phyloP scores from a whole-genome alignment of 1,284 basidiomycete genomes.

The Malassezia obtusa region DNA sequence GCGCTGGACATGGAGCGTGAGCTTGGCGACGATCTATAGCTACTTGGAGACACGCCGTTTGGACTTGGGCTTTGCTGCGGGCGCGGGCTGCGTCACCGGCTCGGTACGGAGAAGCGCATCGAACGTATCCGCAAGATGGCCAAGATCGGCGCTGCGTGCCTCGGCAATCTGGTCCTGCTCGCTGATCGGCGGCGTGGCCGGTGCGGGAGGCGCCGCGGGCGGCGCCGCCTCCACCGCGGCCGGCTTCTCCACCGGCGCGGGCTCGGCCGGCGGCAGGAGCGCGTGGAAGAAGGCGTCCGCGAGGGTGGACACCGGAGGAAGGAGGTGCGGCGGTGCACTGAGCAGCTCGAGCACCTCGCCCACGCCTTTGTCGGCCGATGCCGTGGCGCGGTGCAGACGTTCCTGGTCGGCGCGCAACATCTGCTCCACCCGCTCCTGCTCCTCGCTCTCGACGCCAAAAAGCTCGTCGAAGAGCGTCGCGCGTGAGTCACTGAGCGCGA shows the following conservation, averaged over 20 bases:
- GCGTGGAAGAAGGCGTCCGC: constrained; percentile 65
- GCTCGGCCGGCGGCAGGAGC: constrained; percentile 56
- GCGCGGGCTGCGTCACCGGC: background rate
- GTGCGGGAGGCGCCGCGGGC: background rate
- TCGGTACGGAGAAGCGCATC: background rate
- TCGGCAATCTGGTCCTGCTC: constrained; percentile 15
- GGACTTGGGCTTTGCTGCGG: background rate
- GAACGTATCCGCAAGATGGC: constrained; percentile 15
- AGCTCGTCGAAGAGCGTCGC: constrained; percentile 72
- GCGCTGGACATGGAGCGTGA: constrained; percentile 37
- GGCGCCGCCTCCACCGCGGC: background rate
- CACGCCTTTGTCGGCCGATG: constrained; percentile 3
- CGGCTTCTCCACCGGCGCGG: background rate
- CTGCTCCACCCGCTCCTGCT: constrained; percentile 11
- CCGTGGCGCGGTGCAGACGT: background rate
- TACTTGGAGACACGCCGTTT: constrained; percentile 7
- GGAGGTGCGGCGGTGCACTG: constrained; percentile 65
- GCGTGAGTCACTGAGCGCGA: constrained; percentile 50
- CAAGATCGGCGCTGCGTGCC: constrained; percentile 49
- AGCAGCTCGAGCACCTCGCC: constrained; percentile 54
- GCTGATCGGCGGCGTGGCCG: constrained; percentile 6
- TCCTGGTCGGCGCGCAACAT: constrained; percentile 9
- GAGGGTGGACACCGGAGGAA: constrained; percentile 65
- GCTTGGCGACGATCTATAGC: constrained; percentile 18
- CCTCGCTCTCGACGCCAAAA: constrained; percentile 57